phyloP scores from a whole-genome alignment of 768 basidiomycete genomes.

The Leccinum pellstonianum region DNA sequence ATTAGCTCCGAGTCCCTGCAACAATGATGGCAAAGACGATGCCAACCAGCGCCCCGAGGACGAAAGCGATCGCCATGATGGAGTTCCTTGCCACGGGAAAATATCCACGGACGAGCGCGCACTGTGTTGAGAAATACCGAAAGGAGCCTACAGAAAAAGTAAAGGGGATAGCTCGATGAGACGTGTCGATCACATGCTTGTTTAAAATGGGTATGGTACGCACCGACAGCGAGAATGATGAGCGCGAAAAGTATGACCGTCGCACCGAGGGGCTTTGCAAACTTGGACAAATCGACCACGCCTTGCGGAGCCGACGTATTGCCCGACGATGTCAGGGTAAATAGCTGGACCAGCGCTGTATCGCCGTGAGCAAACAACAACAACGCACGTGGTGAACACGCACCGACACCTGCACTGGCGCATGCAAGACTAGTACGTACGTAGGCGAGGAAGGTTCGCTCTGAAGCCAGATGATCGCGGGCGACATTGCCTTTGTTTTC shows the following conservation, averaged over 20 bases:
- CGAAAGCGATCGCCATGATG: constrained; percentile 39
- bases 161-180: background rate
- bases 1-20: constrained; percentile 22
- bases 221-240: constrained; percentile 48
- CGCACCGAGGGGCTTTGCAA: constrained; percentile 54
- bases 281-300: constrained; percentile 22
- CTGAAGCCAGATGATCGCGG: constrained; percentile 62
- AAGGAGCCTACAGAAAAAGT: constrained; percentile 37
- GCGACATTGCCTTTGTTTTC: constrained; percentile 64
- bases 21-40: constrained; percentile 45
- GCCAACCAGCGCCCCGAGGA: constrained; percentile 40
- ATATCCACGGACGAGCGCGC: constrained; percentile 45
- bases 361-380: background rate
- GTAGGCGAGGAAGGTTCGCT: constrained; percentile 64
- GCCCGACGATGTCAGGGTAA: constrained; percentile 34
- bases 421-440: constrained; percentile 62
- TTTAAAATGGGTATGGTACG: constrained; percentile 1
- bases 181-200: background rate
- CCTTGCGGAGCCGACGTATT: constrained; percentile 1
- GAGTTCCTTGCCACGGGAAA: constrained; percentile 56
- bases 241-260: constrained; percentile 46
- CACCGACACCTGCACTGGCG: constrained; percentile 59
- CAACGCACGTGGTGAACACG: constrained; percentile 20
- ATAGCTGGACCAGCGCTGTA: constrained; percentile 54
- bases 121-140: constrained; percentile 56